Evolutionary conservation across 805 yeast genomes (phyloP).

Genomic region (Candida ovalis): DNA sequence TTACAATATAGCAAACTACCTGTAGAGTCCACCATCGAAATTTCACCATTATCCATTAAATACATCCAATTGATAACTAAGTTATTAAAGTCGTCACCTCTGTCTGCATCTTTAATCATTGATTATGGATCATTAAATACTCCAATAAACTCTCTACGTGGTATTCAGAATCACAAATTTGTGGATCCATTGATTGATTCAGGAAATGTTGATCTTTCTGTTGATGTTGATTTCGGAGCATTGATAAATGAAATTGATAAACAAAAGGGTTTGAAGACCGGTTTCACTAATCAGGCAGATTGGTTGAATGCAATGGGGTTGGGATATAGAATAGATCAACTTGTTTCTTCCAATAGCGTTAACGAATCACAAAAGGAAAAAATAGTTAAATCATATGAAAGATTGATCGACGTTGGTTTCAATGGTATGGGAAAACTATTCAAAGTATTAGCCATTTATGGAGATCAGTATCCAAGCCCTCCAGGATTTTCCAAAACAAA

Average conservation of each 20-base stretch:
- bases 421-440: conserved; percentile 73
- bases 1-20: conserved; percentile 52
- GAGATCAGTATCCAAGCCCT: conserved; percentile 33
- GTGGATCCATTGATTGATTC: conserved; percentile 74
- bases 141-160: conserved; percentile 73
- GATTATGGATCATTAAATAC: conserved; percentile 71
- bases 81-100: conserved; percentile 26
- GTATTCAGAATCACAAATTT: conserved; percentile 65
- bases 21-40: conserved; percentile 58
- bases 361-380: conserved; percentile 44
- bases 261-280: conserved; percentile 18
- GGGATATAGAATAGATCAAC: conserved; percentile 61
- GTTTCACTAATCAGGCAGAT: conserved; percentile 60
- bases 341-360: conserved; percentile 38
- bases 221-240: conserved; percentile 77
- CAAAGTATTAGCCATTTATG: conserved; percentile 58
- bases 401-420: conserved; percentile 59
- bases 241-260: conserved; percentile 36
- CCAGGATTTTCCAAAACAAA: conserved; percentile 45
- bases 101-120: conserved; percentile 68
- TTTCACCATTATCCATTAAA: conserved; percentile 69
- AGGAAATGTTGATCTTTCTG: conserved; percentile 77
- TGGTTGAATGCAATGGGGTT: conserved; percentile 77
- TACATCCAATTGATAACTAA: conserved; percentile 52
- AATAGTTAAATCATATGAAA: conserved; percentile 51